Conservation (phyloP, 129 eudicot genomes). For the Helianthus annuus region DNA sequence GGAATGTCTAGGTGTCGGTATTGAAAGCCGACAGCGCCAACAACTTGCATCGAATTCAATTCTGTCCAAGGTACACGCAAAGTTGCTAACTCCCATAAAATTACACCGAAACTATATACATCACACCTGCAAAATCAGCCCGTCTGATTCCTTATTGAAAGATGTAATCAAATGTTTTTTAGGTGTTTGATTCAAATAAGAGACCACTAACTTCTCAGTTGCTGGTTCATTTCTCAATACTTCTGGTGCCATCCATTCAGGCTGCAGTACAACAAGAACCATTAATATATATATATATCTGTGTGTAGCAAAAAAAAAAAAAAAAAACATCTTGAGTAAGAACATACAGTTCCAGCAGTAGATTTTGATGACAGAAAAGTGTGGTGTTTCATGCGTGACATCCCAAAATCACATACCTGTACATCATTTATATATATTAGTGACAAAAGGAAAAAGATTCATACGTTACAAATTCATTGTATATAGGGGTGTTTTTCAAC, state of each 20-base stretch:
- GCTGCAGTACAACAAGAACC: conserved; percentile 47
- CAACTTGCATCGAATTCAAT: conserved; percentile 94
- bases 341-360: conserved; percentile 86
- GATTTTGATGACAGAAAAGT: conserved; percentile 90
- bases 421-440: conserved; percentile 5
- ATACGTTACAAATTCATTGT: conserved; percentile 61
- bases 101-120: conserved; percentile 70
- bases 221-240: conserved; percentile 85
- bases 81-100: conserved; percentile 92
- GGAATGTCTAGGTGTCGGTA: conserved; percentile 75
- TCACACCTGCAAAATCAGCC: conserved; percentile 60
- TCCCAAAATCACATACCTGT: conserved; percentile 91
- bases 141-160: conserved; percentile 22
- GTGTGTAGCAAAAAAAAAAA: background rate
- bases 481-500: background rate
- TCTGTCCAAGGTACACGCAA: conserved; percentile 85
- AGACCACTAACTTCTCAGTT: conserved; percentile 73
- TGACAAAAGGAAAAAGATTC: conserved; percentile 48
- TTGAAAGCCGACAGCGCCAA: conserved; percentile 96
- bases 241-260: conserved; percentile 99
- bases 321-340: conserved; percentile 11
- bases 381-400: conserved; percentile 92
- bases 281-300: background rate
- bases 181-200: background rate
- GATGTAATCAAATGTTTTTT: background rate